Conservation (phyloP, 75 land plant genomes). For the Pseudotsuga menziesii region DNA sequence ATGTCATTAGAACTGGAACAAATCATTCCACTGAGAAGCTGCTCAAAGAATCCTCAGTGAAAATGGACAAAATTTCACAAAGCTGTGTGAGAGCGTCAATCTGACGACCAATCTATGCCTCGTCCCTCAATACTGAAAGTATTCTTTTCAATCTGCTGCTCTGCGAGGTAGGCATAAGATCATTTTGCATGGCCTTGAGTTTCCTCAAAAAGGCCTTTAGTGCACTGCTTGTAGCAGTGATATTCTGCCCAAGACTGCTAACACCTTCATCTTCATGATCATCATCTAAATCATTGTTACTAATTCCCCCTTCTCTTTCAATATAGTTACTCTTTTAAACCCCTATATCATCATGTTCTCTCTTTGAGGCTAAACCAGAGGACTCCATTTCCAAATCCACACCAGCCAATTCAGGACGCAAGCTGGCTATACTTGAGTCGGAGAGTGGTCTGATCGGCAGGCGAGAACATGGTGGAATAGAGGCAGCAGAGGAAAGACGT, state of each 20-base stretch:
- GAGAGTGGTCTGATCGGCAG: conserved; percentile 5
- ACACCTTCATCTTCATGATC: conserved; percentile 15
- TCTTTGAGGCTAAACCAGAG: conserved; percentile 20
- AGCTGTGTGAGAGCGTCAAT: conserved; percentile 52
- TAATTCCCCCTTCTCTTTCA: conserved; percentile 5
- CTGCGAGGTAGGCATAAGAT: conserved; percentile 18
- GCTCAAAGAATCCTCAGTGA: conserved; percentile 39
- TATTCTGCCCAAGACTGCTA: conserved; percentile 8
- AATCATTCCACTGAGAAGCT: conserved; percentile 28
- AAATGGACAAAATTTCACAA: conserved; percentile 58
- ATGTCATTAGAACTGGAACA: conserved; percentile 39
- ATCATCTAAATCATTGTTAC: conserved; percentile 14
- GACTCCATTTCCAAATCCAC: conserved; percentile 31
- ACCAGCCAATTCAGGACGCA: conserved; percentile 5
- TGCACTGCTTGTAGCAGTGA: conserved; percentile 26
- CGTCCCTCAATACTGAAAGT: conserved; percentile 21
- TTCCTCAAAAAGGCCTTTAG: conserved; percentile 19
- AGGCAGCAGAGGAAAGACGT: conserved; percentile 31
- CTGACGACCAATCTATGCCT: conserved; percentile 20
- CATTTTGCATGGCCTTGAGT: conserved; percentile 5
- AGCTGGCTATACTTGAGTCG: background rate
- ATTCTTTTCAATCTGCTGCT: conserved; percentile 31
- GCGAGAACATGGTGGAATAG: background rate
- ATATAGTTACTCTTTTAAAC: conserved; percentile 1
- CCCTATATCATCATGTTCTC: conserved; percentile 34